Evolutionary conservation across 2,329 filamentous ascomycete species (phyloP).

Genomic region (Arthrobotrys musiformis): DNA sequence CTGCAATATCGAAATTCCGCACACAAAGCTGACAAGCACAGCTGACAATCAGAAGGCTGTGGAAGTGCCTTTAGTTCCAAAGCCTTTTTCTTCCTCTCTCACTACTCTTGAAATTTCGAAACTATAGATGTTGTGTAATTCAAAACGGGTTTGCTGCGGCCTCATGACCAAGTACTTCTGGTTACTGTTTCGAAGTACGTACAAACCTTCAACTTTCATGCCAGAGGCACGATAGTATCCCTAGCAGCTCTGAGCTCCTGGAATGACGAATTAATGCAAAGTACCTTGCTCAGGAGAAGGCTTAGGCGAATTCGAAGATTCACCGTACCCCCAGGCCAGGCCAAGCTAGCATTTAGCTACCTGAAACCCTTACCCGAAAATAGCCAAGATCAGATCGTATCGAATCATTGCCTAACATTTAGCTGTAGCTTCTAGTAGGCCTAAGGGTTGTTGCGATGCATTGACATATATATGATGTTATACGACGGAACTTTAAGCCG

Average conservation of each 20-base stretch:
- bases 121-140: conserved; percentile 4
- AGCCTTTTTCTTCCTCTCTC: too few species aligned
- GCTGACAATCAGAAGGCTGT: neutral
- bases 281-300: neutral
- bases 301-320: neutral
- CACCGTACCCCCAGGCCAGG: neutral
- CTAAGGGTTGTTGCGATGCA: neutral
- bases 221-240: neutral
- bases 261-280: neutral
- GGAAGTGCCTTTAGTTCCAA: neutral
- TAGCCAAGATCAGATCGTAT: neutral
- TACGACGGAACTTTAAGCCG: neutral
- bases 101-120: too few species aligned
- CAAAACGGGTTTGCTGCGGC: neutral
- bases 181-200: neutral
- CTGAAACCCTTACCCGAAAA: neutral
- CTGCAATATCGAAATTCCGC: too few species aligned
- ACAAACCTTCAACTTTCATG: neutral
- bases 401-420: neutral
- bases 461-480: neutral
- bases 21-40: neutral
- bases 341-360: neutral
- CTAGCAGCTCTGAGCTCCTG: neutral
- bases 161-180: neutral
- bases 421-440: too few species aligned